These are phyloP conservation scores for Caloboletus firmus DNA, from an alignment of 1,284 basidiomycete species.

Conservation along the genomic window DNA sequence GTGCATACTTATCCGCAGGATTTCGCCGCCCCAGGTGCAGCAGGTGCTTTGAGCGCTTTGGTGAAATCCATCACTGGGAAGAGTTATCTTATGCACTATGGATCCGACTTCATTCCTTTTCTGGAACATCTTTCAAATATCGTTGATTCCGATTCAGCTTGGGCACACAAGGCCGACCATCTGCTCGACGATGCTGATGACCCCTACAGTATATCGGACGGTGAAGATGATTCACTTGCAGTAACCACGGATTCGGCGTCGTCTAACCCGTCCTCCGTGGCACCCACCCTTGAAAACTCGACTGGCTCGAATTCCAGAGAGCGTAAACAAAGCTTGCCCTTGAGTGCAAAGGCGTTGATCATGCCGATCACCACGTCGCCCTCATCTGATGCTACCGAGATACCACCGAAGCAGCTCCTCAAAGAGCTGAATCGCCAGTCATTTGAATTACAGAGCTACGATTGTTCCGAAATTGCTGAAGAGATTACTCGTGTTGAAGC, in stretches of 20 bases:
- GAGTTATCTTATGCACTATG: conserved; percentile 78
- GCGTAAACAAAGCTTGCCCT: conserved; percentile 63
- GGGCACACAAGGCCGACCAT: conserved; percentile 67
- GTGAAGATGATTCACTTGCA: conserved; percentile 42
- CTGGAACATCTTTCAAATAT: conserved; percentile 62
- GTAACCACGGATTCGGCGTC: conserved; percentile 22
- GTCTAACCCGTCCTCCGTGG: conserved; percentile 19
- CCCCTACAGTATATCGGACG: conserved; percentile 50
- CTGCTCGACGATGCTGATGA: conserved; percentile 63
- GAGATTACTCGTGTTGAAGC: conserved; percentile 73
- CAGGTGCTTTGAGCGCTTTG: conserved; percentile 68
- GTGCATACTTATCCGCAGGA: conserved; percentile 70
- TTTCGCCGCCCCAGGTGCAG: conserved; percentile 71
- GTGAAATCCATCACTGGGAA: conserved; percentile 75
- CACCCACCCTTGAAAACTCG: conserved; percentile 25
- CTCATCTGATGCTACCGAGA: conserved; percentile 26
- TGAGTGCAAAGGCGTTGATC: conserved; percentile 44
- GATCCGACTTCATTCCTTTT: conserved; percentile 76
- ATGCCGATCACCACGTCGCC: conserved; percentile 19
- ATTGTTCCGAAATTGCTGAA: conserved; percentile 67
- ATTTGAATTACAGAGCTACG: conserved; percentile 51
- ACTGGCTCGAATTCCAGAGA: conserved; percentile 42
- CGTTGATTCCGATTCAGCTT: conserved; percentile 62
- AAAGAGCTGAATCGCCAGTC: conserved; percentile 60
- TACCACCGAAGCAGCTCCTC: conserved; percentile 53